phyloP scores from a whole-genome alignment of 2,329 filamentous ascomycete species.

The Didymellaceae sp. region DNA sequence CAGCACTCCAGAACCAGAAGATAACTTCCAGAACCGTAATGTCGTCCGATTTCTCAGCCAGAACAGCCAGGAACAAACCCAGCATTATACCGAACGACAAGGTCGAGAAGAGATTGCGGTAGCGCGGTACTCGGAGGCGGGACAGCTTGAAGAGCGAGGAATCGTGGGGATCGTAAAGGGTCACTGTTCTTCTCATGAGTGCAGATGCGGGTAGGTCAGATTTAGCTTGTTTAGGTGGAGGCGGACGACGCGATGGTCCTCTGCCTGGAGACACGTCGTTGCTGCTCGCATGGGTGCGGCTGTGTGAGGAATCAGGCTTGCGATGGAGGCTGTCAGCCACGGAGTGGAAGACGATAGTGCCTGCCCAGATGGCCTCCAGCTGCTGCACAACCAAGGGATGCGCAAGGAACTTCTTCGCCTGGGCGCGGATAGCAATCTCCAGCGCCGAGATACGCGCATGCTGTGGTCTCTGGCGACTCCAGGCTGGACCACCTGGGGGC shows the following conservation, averaged over 20 bases:
- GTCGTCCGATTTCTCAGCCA: constrained; percentile 74
- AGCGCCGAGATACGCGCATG: constrained; percentile 85
- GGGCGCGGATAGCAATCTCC: constrained; percentile 90
- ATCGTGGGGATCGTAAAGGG: constrained; percentile 86
- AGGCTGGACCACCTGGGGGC: constrained; percentile 35
- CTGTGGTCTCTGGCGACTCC: constrained; percentile 47
- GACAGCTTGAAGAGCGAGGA: constrained; percentile 93
- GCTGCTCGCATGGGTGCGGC: constrained; percentile 28
- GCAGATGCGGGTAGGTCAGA: constrained; percentile 39
- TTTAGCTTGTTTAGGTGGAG: constrained; percentile 33
- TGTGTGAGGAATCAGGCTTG: constrained; percentile 49
- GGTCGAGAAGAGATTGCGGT: constrained; percentile 88
- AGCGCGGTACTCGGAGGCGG: constrained; percentile 85
- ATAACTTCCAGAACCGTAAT: constrained; percentile 86
- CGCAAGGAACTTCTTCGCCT: constrained; percentile 89
- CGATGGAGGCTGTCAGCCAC: constrained; percentile 85
- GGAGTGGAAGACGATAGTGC: constrained; percentile 92
- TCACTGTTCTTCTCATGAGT: constrained; percentile 73
- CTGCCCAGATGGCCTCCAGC: constrained; percentile 96
- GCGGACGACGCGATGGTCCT: constrained; percentile 39
- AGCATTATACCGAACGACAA: constrained; percentile 85
- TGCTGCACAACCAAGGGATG: constrained; percentile 93
- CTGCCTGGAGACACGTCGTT: constrained; percentile 37
- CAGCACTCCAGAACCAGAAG: constrained; percentile 98
- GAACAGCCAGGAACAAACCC: constrained; percentile 82